Evolutionary conservation across 352 stramenopile species (phyloP), one percentile per base, ranked within the genome.

Genomic region (Pythium angustatum): DNA sequence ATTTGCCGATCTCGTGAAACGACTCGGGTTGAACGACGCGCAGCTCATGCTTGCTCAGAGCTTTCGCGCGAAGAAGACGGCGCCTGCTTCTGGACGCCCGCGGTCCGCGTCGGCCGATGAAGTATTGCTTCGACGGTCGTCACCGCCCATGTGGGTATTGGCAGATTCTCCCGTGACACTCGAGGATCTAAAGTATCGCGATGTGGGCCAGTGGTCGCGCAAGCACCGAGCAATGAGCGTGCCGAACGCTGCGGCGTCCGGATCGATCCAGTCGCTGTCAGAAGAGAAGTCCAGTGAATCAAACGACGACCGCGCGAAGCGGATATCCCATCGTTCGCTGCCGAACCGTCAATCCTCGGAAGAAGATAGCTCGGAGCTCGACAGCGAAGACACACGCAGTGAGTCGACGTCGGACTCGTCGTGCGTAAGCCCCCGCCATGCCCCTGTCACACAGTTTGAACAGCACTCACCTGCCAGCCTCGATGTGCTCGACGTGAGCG

Each of bases 391-490:
- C 43, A 90, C 81, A 5, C 87, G 85, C 58, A 92, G 83, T 22
- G 83, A 90, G 40, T 90, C 81, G 21, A 90, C 81, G 1, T 78
- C 78, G 1, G 83, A 90, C 36, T 92, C 83, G 19, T 92, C 83
- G 54, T 92, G 79, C 24, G 70, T 80, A 11, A 92, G 83, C 71
- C 83, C 81, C 47, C 81, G 75, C 2, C 79, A 86, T 50, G 77
- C 63, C 33, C 69, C 77, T 7, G 40, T 77, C 1, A 51, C 34
- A 33, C 59, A 69, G 5, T 82, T 83, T 34, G 64, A 56, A 1
- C 69, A 84, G 10, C 71, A 66, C 15, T 63, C 71, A 17, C 44
- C 71, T 36, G 33, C 21, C 12, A 51, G 19, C 17, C 7, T 69
- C 11, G 34, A 73, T 19, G 19, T 58, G 5, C 7, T 69, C 11